Base-by-base conservation (phyloP, 2,329 filamentous ascomycete species). In the Hypomyces perniciosus region DNA sequence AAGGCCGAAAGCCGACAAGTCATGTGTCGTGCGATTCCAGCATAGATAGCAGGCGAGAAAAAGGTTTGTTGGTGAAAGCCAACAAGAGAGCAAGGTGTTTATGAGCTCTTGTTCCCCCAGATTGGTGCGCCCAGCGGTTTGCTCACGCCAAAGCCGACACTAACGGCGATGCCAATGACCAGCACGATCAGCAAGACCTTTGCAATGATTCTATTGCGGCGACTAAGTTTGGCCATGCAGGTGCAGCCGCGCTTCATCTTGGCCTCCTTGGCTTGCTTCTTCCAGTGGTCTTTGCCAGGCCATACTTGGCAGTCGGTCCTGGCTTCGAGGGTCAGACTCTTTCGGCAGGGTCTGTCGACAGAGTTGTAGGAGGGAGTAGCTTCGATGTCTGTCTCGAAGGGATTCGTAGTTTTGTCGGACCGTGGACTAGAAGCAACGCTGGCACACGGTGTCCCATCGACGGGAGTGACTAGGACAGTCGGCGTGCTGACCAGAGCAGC, bases 261-360 rank as follows among this genome's bases (percentile, higher is more conserved):
- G 53, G 77, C 76, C 8, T 71, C 74, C 65, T 77, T 78, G 54
- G 78, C 78, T 69, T 81, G 80, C 54, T 74, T 70, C 64, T 77
- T 79, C 79, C 81, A 83, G 61, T 82, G 75, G 27, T 76, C 72
- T 61, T 80, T 75, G 51, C 77, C 76, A 5, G 81, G 81, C 81
- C 81, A 84, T 13, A 82, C 78, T 41, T 76, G 71, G 59, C 74
- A 77, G 54, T 83, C 78, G 46, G 62, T 66, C 53, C 71, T 71
- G 48, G 72, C 57, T 20, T 57, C 55, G 29, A 61, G 48, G 6
- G 63, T 52, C 7, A 61, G 55, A 35, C 59, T 63, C 46, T 54
- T 57, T n/a, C 61, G 56, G 6, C 61, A 57, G 27, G 54, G 54
- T 42, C 59, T 75, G 67, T 56, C 59, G 26, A 61, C 61, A 51